These are phyloP conservation scores for Dacryopinax spathularia DNA, from an alignment of 768 basidiomycete species.

Conservation along the genomic window DNA sequence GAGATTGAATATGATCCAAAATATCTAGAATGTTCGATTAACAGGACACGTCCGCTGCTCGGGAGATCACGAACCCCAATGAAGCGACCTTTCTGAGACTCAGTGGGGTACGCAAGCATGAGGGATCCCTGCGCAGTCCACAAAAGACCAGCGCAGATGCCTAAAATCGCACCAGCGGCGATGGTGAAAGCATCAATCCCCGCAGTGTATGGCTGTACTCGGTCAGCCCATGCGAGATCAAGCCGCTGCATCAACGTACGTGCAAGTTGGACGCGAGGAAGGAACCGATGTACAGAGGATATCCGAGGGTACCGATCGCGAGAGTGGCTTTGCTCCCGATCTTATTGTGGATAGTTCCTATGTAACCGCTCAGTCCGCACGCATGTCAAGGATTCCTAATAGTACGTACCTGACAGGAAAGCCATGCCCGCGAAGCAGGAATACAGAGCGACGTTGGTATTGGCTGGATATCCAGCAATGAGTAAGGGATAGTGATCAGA, in stretches of 20 bases:
- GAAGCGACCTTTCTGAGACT: slow-evolving; percentile 58
- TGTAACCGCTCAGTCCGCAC: background rate
- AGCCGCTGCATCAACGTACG: background rate
- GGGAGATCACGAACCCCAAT: slow-evolving; percentile 30
- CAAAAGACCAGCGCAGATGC: slow-evolving; percentile 53
- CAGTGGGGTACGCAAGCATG: slow-evolving; percentile 73
- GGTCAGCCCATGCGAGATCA: background rate
- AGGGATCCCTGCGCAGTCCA: slow-evolving; percentile 80
- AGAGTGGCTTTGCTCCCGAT: slow-evolving; percentile 66
- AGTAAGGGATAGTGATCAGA: background rate
- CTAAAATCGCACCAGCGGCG: slow-evolving; percentile 55
- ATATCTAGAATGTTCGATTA: slow-evolving; percentile 28
- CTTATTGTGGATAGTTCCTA: slow-evolving; percentile 58
- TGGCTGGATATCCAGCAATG: background rate
- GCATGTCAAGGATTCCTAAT: background rate
- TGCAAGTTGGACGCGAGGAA: slow-evolving; percentile 38
- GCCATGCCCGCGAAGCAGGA: background rate
- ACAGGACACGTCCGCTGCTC: background rate
- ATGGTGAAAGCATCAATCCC: slow-evolving; percentile 65
- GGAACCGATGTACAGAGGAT: slow-evolving; percentile 59
- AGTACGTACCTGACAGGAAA: background rate
- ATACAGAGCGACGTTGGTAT: background rate
- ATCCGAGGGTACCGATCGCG: slow-evolving; percentile 57
- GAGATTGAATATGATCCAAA: slow-evolving; percentile 70
- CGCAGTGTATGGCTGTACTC: slow-evolving; percentile 19